Percentiles rank a stretch among this genome's conserved stretches.
Evolutionary conservation across 2,329 filamentous ascomycete genomes (phyloP).

Genomic region (Aquanectria penicillioides): DNA sequence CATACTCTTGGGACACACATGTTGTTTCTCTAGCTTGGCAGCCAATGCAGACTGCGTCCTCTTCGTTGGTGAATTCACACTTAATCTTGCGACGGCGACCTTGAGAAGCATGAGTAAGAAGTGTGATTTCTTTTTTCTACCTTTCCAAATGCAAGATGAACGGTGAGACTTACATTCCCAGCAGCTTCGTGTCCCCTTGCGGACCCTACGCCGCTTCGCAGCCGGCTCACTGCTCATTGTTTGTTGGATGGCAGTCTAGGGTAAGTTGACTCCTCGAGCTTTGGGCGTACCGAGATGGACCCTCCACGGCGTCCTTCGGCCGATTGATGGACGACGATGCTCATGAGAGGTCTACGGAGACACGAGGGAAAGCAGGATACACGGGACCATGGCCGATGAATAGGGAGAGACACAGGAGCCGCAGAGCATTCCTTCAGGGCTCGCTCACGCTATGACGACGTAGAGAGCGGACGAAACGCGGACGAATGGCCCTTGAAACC

Average conservation of each 20-base stretch:
- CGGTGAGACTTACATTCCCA: slow-evolving; percentile 64
- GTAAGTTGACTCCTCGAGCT: neutral
- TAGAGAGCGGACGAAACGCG: slow-evolving; percentile 27
- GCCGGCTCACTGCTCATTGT: slow-evolving; percentile 29
- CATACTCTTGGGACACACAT: slow-evolving; percentile 60
- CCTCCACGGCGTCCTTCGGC: slow-evolving; percentile 30
- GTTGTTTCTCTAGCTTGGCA: slow-evolving; percentile 54
- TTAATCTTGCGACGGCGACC: slow-evolving; percentile 60
- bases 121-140: too few relatives aligned
- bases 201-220: slow-evolving; percentile 50
- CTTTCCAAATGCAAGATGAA: neutral
- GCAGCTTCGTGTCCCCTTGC: slow-evolving; percentile 68
- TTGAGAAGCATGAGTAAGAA: slow-evolving; percentile 13
- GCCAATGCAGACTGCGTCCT: slow-evolving; percentile 55
- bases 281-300: too few relatives aligned
- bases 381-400: neutral
- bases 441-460: neutral
- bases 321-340: slow-evolving; percentile 22
- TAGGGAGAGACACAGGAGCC: neutral
- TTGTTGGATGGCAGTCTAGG: neutral
- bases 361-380: neutral
- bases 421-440: neutral
- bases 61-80: slow-evolving; percentile 57
- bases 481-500: slow-evolving; percentile 9
- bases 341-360: neutral